Base-by-base conservation (phyloP, 768 basidiomycete species). In the Daedaleopsis nitida region DNA sequence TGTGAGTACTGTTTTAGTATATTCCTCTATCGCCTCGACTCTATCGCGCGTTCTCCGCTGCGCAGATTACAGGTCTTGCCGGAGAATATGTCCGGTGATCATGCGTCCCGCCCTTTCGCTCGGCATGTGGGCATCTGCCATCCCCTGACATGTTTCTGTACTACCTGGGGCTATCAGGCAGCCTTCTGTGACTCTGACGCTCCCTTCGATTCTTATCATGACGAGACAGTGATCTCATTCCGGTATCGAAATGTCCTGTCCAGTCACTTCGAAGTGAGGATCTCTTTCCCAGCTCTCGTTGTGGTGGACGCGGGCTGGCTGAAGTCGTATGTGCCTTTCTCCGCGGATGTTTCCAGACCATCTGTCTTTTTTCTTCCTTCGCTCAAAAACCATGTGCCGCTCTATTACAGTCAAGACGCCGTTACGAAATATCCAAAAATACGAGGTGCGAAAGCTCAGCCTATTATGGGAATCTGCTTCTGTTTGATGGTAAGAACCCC, bases 401-500 rank as follows among this genome's bases (percentile, higher is more conserved):
- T 27, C 47, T 49, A 39, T 8, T 24, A 52, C 16, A 13, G 35
- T 39, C 17, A 23, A 48, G 24, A 52, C 49, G 42, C 60, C 34
- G 55, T 57, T 45, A 17, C 51, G 60, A 50, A 50, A 32, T 32
- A 0, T 43, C 13, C 34, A 23, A 57, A 58, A 58, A 58, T 48
- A 53, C 23, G 27, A 16, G 38, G 56, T 62, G 61, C 27, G 61
- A 62, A 62, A 12, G 14, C 9, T 38, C 8, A 45, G 38, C 61
- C 56, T 35, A 45, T 58, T 53, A 52, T 37, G 42, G 45, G 55
- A 35, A 48, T 21, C 35, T 23, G 12, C 60, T 17, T 52, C 57
- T 35, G 52, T 62, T 62, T 58, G 52, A 62, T 62, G 61, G 61
- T 27, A 55, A 24, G 45, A 44, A 27, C 9, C n/a, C n/a, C 37